These are phyloP conservation scores for Peterozyma xylosa DNA, from an alignment of 805 yeast species.

Conservation along the genomic window DNA sequence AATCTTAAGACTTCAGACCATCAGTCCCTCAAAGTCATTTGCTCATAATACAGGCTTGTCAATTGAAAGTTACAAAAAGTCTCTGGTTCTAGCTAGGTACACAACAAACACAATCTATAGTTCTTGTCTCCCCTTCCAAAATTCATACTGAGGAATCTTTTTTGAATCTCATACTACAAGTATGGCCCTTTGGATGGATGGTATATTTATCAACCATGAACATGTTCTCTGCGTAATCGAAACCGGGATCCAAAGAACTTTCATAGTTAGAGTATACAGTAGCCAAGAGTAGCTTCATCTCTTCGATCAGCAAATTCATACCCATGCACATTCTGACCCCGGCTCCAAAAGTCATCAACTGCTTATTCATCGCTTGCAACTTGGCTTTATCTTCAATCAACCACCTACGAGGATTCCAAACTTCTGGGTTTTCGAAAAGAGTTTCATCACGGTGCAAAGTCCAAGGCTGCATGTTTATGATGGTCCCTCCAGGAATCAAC, in stretches of 20 bases:
- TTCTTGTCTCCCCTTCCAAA: too few relatives aligned
- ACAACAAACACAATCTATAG: too few relatives aligned
- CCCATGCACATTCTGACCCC: constrained; percentile 65
- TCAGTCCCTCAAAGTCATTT: too few relatives aligned
- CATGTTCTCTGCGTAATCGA: constrained; percentile 9
- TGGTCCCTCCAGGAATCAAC: constrained; percentile 38
- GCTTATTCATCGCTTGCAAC: constrained; percentile 31
- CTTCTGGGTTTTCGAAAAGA: constrained; percentile 34
- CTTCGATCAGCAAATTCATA: constrained; percentile 51
- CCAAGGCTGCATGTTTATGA: constrained; percentile 52
- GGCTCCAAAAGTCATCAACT: constrained; percentile 55
- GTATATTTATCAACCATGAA: constrained; percentile 9
- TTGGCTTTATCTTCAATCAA: constrained; percentile 24
- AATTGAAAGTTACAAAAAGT: too few relatives aligned
- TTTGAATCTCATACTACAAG: constrained; percentile 2
- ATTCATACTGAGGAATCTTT: background rate
- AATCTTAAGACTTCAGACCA: too few relatives aligned
- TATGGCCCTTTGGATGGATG: constrained; percentile 8
- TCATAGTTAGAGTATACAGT: constrained; percentile 39
- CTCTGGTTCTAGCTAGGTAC: too few relatives aligned
- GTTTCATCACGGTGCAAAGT: constrained; percentile 39
- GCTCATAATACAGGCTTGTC: too few relatives aligned
- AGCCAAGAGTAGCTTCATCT: constrained; percentile 47
- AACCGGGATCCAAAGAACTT: background rate
- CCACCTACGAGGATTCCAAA: constrained; percentile 53